These are phyloP conservation scores for Cyathus striatus DNA, from an alignment of 768 basidiomycete genomes.

Conservation along the genomic window DNA sequence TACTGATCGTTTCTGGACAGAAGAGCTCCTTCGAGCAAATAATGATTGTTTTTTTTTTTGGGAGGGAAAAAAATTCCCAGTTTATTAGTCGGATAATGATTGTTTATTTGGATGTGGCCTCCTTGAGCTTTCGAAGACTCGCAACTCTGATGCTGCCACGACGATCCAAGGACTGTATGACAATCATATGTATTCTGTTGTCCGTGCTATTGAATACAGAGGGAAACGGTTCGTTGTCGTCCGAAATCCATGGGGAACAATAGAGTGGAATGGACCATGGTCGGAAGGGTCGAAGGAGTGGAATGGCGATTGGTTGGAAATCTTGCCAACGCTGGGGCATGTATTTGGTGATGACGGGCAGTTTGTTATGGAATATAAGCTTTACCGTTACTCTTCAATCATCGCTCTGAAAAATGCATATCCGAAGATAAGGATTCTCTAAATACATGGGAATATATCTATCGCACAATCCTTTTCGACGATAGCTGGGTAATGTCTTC, in stretches of 20 bases:
- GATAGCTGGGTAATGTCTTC: slow-evolving; percentile 44
- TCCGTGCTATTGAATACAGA: slow-evolving; percentile 38
- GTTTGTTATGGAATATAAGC: slow-evolving; percentile 51
- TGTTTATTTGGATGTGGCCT: slow-evolving; percentile 50
- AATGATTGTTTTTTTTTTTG: slow-evolving; percentile 36
- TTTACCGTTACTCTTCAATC: background rate
- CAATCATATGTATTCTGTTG: slow-evolving; percentile 43
- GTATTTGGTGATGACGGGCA: slow-evolving; percentile 47
- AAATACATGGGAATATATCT: slow-evolving; percentile 38
- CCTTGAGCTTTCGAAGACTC: slow-evolving; percentile 24
- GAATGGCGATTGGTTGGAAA: slow-evolving; percentile 44
- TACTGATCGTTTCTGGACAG: slow-evolving; percentile 31
- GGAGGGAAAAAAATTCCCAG: too few relatives aligned
- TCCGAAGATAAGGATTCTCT: slow-evolving; percentile 44
- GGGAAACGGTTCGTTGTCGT: slow-evolving; percentile 48
- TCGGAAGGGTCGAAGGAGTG: slow-evolving; percentile 55
- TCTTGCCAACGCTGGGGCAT: slow-evolving; percentile 36
- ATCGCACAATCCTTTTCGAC: slow-evolving; percentile 46
- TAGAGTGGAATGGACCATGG: slow-evolving; percentile 50
- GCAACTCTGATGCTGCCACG: slow-evolving; percentile 19
- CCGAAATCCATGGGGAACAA: slow-evolving; percentile 48
- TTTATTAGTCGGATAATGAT: too few relatives aligned
- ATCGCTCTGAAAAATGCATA: background rate
- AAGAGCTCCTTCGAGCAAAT: slow-evolving; percentile 34
- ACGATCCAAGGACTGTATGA: slow-evolving; percentile 31